Evolutionary conservation across 139 green algal genomes (phyloP).

Genomic region (Chlorella ohadii): DNA sequence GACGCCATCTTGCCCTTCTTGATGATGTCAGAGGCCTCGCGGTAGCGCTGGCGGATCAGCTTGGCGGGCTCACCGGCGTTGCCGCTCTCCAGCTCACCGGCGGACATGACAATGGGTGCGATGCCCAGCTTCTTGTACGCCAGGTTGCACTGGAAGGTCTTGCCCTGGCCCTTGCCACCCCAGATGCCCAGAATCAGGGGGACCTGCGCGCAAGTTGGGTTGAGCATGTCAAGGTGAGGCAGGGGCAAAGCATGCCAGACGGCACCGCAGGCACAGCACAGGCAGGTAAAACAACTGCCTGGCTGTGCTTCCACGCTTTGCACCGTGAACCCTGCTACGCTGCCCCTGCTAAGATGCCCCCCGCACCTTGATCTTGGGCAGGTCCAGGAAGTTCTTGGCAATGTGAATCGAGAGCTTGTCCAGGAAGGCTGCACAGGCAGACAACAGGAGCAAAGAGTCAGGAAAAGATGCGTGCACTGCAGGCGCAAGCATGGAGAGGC

Average conservation of each 20-base stretch:
- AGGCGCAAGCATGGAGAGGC: too few species aligned
- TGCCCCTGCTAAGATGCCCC: too few species aligned
- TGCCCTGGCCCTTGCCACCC: constrained; percentile 98
- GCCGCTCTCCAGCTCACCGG: constrained; percentile 98
- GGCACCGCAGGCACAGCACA: too few species aligned
- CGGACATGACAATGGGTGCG: constrained; percentile 96
- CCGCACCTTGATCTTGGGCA: constrained; percentile 93
- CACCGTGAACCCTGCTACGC: too few species aligned
- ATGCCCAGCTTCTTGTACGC: constrained; percentile 99
- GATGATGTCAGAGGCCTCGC: constrained; percentile 97
- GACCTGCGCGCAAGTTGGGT: too few species aligned
- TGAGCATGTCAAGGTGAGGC: too few species aligned
- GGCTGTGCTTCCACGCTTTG: too few species aligned
- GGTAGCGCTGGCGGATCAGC: constrained; percentile 93
- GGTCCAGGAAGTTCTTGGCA: constrained; percentile 94
- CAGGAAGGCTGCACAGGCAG: background rate
- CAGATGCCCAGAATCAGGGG: constrained; percentile 98
- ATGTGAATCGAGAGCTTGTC: background rate
- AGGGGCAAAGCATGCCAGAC: too few species aligned
- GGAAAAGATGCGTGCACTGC: too few species aligned
- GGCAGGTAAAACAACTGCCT: too few species aligned
- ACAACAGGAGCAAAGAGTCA: too few species aligned
- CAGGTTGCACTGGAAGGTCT: constrained; percentile 98
- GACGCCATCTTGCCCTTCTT: constrained; percentile 99
- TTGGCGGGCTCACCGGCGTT: constrained; percentile 99